A percentile compares a stretch with the other conserved stretches of the same genome.
Conservation (phyloP, 306 rosid species). For the Castanospermum australe region DNA sequence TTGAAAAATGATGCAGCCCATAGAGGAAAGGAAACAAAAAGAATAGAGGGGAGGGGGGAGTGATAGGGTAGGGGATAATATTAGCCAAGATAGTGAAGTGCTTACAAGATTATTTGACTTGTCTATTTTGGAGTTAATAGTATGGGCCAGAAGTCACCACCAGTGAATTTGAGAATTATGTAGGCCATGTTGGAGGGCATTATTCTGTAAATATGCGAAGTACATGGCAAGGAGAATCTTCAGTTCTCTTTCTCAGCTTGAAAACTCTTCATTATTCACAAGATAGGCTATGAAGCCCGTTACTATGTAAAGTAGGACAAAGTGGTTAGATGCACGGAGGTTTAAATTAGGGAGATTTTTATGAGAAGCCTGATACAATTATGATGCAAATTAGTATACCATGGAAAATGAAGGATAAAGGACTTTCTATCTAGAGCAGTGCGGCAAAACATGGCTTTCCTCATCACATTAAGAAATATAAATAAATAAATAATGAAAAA, state of each 20-base stretch:
- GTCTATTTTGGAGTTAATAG: background rate
- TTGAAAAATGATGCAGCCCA: background rate
- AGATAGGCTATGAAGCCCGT: background rate
- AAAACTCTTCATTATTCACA: background rate
- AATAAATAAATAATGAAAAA: too few species aligned
- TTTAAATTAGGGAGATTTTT: background rate
- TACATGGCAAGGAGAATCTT: constrained; percentile 40
- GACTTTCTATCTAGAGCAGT: too few species aligned
- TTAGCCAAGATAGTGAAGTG: background rate
- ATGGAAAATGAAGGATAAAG: too few species aligned
- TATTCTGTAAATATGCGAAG: constrained; percentile 60
- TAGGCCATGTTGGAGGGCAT: constrained; percentile 31
- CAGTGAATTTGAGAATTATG: constrained; percentile 39
- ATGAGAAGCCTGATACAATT: background rate
- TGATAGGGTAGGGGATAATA: background rate
- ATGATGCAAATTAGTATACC: too few species aligned
- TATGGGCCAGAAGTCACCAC: background rate
- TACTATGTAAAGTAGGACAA: background rate
- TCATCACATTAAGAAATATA: too few species aligned
- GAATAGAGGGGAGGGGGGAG: background rate
- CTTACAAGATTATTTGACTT: background rate
- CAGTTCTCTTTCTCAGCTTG: background rate
- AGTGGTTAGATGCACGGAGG: background rate
- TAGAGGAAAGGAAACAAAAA: background rate
- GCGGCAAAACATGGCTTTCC: too few species aligned